Conservation (phyloP, 805 yeast genomes). For the Nematodospora valgi region DNA sequence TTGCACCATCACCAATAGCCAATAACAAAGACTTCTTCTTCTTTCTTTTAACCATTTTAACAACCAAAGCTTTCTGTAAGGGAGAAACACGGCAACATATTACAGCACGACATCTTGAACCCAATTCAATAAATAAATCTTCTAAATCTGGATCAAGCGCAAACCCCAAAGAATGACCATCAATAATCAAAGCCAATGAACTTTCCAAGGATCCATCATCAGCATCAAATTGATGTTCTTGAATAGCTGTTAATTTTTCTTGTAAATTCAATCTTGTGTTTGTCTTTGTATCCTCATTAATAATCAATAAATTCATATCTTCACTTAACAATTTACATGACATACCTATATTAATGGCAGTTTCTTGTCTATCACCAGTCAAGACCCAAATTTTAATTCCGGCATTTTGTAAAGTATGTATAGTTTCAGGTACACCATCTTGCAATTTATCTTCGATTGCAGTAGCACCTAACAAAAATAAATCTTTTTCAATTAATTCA, state of each 20-base stretch:
- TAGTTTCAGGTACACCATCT: conserved; percentile 98
- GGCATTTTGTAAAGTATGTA: conserved; percentile 90
- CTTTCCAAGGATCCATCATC: conserved; percentile 58
- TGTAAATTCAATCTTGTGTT: conserved; percentile 71
- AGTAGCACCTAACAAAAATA: conserved; percentile 89
- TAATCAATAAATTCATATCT: conserved; percentile 89
- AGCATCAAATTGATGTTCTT: conserved; percentile 59
- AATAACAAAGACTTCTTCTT: conserved; percentile 65
- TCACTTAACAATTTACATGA: conserved; percentile 91
- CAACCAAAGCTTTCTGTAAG: conserved; percentile 92
- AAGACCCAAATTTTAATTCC: conserved; percentile 97
- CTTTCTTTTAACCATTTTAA: conserved; percentile 85
- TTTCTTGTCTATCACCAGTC: conserved; percentile 98
- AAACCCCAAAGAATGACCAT: conserved; percentile 84
- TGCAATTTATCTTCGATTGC: conserved; percentile 98
- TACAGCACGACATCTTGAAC: conserved; percentile 88
- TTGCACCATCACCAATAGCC: conserved; percentile 99
- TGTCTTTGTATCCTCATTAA: conserved; percentile 80
- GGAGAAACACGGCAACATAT: conserved; percentile 98
- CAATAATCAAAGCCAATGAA: conserved; percentile 85
- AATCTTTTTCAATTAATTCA: conserved; percentile 75
- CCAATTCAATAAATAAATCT: conserved; percentile 72
- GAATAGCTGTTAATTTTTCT: conserved; percentile 73
- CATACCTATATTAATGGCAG: conserved; percentile 98
- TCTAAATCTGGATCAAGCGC: conserved; percentile 84